Evolutionary conservation across 1,284 basidiomycete genomes (phyloP), one percentile per base, ranked within the genome.

Genomic region (Heterobasidion parviporum): DNA sequence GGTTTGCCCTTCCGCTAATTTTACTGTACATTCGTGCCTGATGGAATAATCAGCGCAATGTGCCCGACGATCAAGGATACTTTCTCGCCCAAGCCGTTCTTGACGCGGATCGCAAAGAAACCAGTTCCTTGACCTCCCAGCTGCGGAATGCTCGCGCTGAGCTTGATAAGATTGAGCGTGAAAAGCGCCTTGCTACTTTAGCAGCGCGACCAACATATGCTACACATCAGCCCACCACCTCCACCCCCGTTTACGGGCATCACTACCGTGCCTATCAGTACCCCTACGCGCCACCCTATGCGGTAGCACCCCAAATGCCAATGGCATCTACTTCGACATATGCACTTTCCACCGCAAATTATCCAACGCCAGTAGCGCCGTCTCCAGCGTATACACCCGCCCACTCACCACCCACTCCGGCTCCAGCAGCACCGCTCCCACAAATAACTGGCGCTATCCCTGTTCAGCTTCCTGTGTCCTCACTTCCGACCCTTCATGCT

Each of bases 401-500:
- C 68, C 55, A 59, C 41, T 16, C 57, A 52, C n/a, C 35, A 54
- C 15, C 44, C 57, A 44, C 34, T 51, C 66, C 8, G 26, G 46
- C 69, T 50, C 58, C 61, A 55, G 62, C 70, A 54, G 54, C 67
- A 7, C 66, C 68, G 14, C 72, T 76, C 58, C 67, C 73, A 34
- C 64, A 76, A 8, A 66, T 67, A 8, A 66, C 70, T 7, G 70
- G 72, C 15, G 79, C 85, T 3, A 85, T 90, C 60, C 87, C 88
- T 20, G 82, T 90, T 0, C 83, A 87, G 58, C 71, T 90, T 36
- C 88, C 88, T 15, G 78, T 85, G 1, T 76, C 83, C 15, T 85
- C 83, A 1, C 70, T 91, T 14, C 80, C 84, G 14, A 80, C 85
- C 12, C 72, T 91, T 8, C 79, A 84, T 54, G 76, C 81, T 0